Evolutionary conservation across 83 land plant genomes (phyloP).

Genomic region (Isoetes engelmannii): DNA sequence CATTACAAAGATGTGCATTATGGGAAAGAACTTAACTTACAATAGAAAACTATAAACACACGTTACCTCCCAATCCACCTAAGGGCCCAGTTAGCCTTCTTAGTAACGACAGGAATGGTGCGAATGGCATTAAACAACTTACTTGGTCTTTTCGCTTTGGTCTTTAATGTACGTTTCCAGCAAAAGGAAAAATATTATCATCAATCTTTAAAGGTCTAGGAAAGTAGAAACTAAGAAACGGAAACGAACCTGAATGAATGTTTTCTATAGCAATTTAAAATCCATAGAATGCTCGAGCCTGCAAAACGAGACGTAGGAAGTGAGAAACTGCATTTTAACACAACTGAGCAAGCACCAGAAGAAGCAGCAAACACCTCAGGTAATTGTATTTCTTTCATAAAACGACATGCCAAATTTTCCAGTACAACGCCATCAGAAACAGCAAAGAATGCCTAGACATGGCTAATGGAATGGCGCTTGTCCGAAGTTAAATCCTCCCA

Average conservation of each 20-base stretch:
- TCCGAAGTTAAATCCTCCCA: slow-evolving; percentile 44
- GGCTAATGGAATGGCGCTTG: slow-evolving; percentile 56
- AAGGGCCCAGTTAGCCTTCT: slow-evolving; percentile 72
- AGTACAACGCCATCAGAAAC: slow-evolving; percentile 81
- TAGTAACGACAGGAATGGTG: slow-evolving; percentile 52
- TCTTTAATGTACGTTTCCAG: slow-evolving; percentile 75
- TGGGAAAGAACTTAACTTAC: too few species aligned
- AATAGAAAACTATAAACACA: too few species aligned
- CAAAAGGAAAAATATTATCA: slow-evolving; percentile 4
- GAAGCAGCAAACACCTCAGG: slow-evolving; percentile 36
- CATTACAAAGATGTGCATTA: background rate
- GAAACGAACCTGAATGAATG: slow-evolving; percentile 4
- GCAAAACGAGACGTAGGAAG: background rate
- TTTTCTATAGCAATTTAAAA: slow-evolving; percentile 9
- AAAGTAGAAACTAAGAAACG: background rate
- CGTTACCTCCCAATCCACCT: slow-evolving; percentile 53
- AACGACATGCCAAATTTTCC: slow-evolving; percentile 63
- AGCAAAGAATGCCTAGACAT: slow-evolving; percentile 72
- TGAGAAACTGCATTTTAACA: too few species aligned
- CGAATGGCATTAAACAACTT: slow-evolving; percentile 64
- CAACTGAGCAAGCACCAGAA: background rate
- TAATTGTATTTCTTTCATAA: slow-evolving; percentile 58
- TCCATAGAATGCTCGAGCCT: slow-evolving; percentile 6
- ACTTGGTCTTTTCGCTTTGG: slow-evolving; percentile 44
- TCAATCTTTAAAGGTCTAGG: too few species aligned